Evolutionary conservation across 352 stramenopile species (phyloP).

Genomic region (Pythium aristosporum): DNA sequence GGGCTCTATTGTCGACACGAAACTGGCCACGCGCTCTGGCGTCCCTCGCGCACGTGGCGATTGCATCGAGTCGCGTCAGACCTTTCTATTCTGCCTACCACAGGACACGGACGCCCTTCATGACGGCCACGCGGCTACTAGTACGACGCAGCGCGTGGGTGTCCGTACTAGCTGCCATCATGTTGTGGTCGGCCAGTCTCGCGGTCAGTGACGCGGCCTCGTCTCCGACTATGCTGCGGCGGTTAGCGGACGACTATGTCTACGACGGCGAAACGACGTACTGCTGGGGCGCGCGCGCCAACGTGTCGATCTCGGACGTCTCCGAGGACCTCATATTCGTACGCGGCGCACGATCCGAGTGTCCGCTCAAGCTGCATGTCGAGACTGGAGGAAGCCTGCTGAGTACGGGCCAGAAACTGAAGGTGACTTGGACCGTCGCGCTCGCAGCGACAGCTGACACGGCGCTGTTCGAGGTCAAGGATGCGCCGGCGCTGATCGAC

Average conservation of each 20-base stretch:
- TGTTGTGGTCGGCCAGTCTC: background rate
- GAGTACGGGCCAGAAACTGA: constrained; percentile 15
- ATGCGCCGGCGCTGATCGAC: constrained; percentile 19
- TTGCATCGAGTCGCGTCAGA: background rate
- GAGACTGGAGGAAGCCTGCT: background rate
- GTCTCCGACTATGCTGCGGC: background rate
- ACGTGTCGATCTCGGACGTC: constrained; percentile 17
- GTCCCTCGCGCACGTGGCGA: constrained; percentile 4
- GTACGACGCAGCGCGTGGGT: constrained; percentile 12
- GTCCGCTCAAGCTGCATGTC: constrained; percentile 26
- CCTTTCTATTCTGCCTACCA: no score
- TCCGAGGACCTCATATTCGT: constrained; percentile 19
- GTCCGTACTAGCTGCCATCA: background rate
- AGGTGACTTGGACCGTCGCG: constrained; percentile 27
- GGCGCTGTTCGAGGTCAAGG: constrained; percentile 13
- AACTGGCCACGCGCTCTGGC: constrained; percentile 5
- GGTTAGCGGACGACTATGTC: constrained; percentile 5
- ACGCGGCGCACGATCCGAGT: constrained; percentile 18
- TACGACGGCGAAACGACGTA: constrained; percentile 38
- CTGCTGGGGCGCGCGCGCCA: constrained; percentile 33
- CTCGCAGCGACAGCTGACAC: background rate
- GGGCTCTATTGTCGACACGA: constrained; percentile 5
- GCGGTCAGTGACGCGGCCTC: background rate
- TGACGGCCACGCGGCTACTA: constrained; percentile 12
- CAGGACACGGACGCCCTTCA: background rate